These are phyloP conservation scores for Delitschia confertaspora DNA, from an alignment of 495 filamentous ascomycete species.

Conservation along the genomic window DNA sequence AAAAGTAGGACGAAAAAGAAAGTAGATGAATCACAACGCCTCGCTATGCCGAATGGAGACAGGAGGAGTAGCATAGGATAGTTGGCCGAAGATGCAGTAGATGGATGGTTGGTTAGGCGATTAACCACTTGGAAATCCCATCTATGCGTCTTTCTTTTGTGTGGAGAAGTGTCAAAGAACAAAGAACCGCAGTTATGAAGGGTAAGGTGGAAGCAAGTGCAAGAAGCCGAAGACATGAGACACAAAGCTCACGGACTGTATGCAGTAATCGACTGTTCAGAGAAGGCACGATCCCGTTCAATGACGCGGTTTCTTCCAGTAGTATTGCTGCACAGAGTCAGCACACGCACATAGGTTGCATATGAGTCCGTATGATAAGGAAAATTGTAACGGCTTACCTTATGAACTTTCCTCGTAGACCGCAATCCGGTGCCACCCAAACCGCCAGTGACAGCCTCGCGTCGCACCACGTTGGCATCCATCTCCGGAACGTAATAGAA, in stretches of 20 bases:
- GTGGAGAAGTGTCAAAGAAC: no score
- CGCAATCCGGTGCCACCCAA: constrained; percentile 80
- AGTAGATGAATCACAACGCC: no score
- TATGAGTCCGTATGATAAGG: not conserved
- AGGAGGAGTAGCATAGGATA: no score
- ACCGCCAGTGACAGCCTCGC: constrained; percentile 75
- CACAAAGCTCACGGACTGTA: not conserved
- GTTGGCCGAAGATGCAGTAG: no score
- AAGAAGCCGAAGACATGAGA: not conserved
- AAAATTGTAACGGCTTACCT: constrained; percentile 62
- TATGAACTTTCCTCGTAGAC: constrained; percentile 86
- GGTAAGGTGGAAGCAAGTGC: no score
- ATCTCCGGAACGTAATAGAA: constrained; percentile 95
- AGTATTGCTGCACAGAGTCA: constrained; percentile 35
- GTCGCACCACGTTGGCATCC: constrained; percentile 69
- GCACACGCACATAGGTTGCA: not conserved
- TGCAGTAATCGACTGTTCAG: no score
- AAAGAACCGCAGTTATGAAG: no score
- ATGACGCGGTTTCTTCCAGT: constrained; percentile 36
- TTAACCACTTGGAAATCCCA: no score
- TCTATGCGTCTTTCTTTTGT: no score
- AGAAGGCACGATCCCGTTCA: constrained; percentile 7
- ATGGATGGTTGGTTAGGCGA: no score
- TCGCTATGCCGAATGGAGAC: no score
- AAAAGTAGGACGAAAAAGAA: no score